Conservation (phyloP, 2,329 filamentous ascomycete genomes). For the Fusarium decemcellulare region DNA sequence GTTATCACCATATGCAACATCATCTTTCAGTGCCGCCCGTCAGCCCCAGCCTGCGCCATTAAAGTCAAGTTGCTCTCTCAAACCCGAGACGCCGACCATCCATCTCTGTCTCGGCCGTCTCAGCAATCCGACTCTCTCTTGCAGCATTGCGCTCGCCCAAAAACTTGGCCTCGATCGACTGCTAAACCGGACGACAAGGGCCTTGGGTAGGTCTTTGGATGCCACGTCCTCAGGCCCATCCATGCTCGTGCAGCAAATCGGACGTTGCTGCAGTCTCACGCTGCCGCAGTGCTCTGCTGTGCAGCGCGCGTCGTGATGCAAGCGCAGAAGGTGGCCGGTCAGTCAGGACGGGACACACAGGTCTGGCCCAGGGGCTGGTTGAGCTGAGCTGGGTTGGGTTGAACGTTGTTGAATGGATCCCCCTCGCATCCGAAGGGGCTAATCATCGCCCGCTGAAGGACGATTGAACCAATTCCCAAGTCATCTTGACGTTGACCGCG, state of each 20-base stretch:
- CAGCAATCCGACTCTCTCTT: neutral
- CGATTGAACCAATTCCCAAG: slow-evolving; percentile 17
- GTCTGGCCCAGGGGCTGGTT: slow-evolving; percentile 7
- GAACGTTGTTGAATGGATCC: neutral
- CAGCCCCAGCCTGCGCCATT: slow-evolving; percentile 25
- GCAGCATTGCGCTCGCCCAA: slow-evolving; percentile 3
- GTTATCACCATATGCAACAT: slow-evolving; percentile 8
- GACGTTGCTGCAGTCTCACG: slow-evolving; percentile 19
- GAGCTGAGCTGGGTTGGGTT: slow-evolving; percentile 21
- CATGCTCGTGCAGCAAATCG: slow-evolving; percentile 30
- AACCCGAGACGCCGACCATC: slow-evolving; percentile 8
- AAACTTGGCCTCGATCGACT: slow-evolving; percentile 15
- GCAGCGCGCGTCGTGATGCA: slow-evolving; percentile 7
- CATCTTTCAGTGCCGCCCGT: slow-evolving; percentile 6
- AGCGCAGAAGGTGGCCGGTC: slow-evolving; percentile 15
- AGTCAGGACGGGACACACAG: slow-evolving; percentile 2
- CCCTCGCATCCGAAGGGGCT: slow-evolving; percentile 2
- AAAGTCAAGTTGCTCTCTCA: slow-evolving; percentile 27
- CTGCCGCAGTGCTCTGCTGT: slow-evolving; percentile 6
- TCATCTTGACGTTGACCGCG: slow-evolving; percentile 37
- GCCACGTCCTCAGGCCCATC: slow-evolving; percentile 31
- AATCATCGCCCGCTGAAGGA: slow-evolving; percentile 16
- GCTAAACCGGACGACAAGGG: slow-evolving; percentile 18
- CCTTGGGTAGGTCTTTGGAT: slow-evolving; percentile 26
- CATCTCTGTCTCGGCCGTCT: slow-evolving; percentile 9